A percentile compares a stretch with the other conserved stretches of the same genome.
Conservation (phyloP, 2,329 filamentous ascomycete species). For the Penicillium sp. region DNA sequence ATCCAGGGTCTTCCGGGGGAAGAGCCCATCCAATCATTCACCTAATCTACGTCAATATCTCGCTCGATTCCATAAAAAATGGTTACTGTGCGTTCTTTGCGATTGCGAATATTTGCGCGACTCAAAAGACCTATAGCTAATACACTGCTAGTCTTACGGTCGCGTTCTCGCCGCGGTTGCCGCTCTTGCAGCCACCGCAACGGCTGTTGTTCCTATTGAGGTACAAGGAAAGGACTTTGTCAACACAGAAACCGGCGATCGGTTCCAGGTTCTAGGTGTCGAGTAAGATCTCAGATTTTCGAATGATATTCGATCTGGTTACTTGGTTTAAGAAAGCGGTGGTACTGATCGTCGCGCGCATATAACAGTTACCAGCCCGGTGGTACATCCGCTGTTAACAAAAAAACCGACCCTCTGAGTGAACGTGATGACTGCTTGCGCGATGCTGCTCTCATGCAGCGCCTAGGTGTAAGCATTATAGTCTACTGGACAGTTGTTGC, state of each 20-base stretch:
- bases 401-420: slow-evolving; percentile 60
- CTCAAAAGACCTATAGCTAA: not conserved
- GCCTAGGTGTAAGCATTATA: slow-evolving; percentile 56
- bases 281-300: slow-evolving; percentile 50
- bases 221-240: slow-evolving; percentile 66
- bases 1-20: slow-evolving; percentile 24
- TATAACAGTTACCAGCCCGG: slow-evolving; percentile 63
- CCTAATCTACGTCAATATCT: slow-evolving; percentile 4
- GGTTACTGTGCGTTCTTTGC: slow-evolving; percentile 25
- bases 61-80: slow-evolving; percentile 23
- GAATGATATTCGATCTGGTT: slow-evolving; percentile 20
- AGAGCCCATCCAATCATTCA: slow-evolving; percentile 26
- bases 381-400: slow-evolving; percentile 62
- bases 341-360: slow-evolving; percentile 23
- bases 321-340: slow-evolving; percentile 21
- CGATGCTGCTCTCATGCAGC: slow-evolving; percentile 68
- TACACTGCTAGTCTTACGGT: slow-evolving; percentile 34
- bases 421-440: slow-evolving; percentile 63
- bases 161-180: slow-evolving; percentile 46
- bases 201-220: slow-evolving; percentile 61
- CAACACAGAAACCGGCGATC: slow-evolving; percentile 60
- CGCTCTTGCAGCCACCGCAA: slow-evolving; percentile 51
- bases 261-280: slow-evolving; percentile 67
- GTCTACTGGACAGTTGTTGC: not conserved
- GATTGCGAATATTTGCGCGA: not conserved